Percentiles rank a stretch among this genome's conserved stretches.
These are phyloP conservation scores for Sedum album DNA, from an alignment of 164 flowering plant genomes.

Conservation along the genomic window DNA sequence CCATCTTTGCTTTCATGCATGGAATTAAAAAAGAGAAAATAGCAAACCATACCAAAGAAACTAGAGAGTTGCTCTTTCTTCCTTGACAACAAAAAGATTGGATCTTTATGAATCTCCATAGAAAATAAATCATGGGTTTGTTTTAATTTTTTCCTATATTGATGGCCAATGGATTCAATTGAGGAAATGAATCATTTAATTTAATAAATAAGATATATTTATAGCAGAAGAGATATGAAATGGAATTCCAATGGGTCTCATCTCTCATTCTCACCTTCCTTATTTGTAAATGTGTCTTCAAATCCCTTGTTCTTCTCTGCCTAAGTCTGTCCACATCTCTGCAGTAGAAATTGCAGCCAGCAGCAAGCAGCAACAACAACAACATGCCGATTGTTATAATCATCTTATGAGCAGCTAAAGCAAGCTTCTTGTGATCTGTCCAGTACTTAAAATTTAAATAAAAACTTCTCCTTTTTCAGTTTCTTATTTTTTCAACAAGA, in stretches of 20 bases:
- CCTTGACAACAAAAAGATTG: not conserved
- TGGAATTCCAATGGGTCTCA: not conserved
- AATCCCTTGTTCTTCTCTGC: not conserved
- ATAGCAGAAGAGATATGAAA: not conserved
- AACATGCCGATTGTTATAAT: not conserved
- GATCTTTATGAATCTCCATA: not conserved
- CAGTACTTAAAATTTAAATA: no score
- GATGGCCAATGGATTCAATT: not conserved
- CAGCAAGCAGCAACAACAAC: not conserved
- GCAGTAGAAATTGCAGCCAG: not conserved
- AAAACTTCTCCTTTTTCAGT: not conserved
- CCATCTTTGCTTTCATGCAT: conserved; percentile 7
- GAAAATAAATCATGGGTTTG: not conserved
- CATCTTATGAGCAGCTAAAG: not conserved
- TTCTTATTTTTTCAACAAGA: conserved; percentile 1
- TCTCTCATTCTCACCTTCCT: not conserved
- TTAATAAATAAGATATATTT: not conserved
- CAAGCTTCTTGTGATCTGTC: not conserved
- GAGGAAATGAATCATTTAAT: not conserved
- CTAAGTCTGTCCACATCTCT: not conserved
- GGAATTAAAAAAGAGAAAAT: conserved; percentile 3
- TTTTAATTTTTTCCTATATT: not conserved
- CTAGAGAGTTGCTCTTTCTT: not conserved
- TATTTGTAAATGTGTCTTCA: not conserved
- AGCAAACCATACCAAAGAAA: not conserved